These are phyloP conservation scores for Iris pallida DNA, from an alignment of 116 monocot species.

Conservation along the genomic window DNA sequence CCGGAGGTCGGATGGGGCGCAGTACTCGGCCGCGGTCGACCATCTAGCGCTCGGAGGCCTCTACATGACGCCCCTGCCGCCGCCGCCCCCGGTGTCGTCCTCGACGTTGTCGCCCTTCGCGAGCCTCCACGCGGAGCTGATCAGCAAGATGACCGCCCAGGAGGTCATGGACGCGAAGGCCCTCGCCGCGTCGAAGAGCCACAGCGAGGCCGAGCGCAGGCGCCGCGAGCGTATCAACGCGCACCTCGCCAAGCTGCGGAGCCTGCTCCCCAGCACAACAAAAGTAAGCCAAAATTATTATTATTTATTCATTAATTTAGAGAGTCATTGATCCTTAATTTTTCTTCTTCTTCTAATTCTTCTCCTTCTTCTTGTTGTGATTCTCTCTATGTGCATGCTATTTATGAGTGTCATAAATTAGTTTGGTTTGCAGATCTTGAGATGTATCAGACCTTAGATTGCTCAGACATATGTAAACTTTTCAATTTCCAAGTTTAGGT, in stretches of 20 bases:
- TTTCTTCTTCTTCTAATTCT: too few relatives aligned
- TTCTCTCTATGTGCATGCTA: too few relatives aligned
- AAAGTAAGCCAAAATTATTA: neutral
- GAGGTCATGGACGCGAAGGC: conserved; percentile 8
- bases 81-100: too few relatives aligned
- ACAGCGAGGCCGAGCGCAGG: conserved; percentile 59
- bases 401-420: too few relatives aligned
- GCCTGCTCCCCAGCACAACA: conserved; percentile 29
- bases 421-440: too few relatives aligned
- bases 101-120: conserved; percentile 35
- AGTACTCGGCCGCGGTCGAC: conserved; percentile 28
- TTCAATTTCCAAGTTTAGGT: too few relatives aligned
- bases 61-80: conserved; percentile 41
- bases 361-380: too few relatives aligned
- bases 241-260: conserved; percentile 31
- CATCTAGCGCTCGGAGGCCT: conserved; percentile 48
- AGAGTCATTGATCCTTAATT: too few relatives aligned
- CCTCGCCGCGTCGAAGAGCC: conserved; percentile 29
- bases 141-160: conserved; percentile 10
- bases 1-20: conserved; percentile 3
- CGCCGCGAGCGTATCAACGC: conserved; percentile 46
- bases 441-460: too few relatives aligned
- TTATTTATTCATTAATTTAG: too few relatives aligned
- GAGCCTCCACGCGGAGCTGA: conserved; percentile 39
- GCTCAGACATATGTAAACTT: too few relatives aligned